These are phyloP conservation scores for Coffea humblotiana DNA, from an alignment of 305 asterid species.

Conservation along the genomic window DNA sequence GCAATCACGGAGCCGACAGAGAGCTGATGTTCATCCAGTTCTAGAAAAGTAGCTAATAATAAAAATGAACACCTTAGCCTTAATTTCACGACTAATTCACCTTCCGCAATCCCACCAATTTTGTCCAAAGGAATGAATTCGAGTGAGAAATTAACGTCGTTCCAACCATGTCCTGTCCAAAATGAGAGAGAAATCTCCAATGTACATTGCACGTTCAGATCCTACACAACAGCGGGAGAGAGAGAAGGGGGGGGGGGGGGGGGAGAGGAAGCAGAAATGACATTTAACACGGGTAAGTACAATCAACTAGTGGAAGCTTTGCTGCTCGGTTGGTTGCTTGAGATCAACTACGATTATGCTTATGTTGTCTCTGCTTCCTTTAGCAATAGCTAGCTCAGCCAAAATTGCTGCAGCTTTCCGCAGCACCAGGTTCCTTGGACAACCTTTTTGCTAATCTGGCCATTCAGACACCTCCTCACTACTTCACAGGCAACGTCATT, in stretches of 20 bases:
- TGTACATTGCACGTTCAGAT: background rate
- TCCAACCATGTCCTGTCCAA: background rate
- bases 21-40: too few relatives aligned
- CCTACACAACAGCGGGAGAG: background rate
- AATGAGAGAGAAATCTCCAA: background rate
- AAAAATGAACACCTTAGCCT: background rate
- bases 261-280: background rate
- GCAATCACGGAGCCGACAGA: too few relatives aligned
- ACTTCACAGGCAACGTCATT: conserved; percentile 21
- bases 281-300: background rate
- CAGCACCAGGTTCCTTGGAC: background rate
- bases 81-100: background rate
- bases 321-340: conserved; percentile 10
- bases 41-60: background rate
- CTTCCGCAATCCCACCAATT: background rate
- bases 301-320: background rate
- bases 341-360: conserved; percentile 54
- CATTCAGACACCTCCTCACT: conserved; percentile 10
- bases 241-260: background rate
- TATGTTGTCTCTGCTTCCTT: conserved; percentile 56
- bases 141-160: background rate
- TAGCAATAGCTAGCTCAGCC: conserved; percentile 53
- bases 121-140: too few relatives aligned
- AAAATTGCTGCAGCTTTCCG: conserved; percentile 20
- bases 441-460: background rate